Base-by-base conservation (phyloP, 345 rosid species). In the Salix dunnii region DNA sequence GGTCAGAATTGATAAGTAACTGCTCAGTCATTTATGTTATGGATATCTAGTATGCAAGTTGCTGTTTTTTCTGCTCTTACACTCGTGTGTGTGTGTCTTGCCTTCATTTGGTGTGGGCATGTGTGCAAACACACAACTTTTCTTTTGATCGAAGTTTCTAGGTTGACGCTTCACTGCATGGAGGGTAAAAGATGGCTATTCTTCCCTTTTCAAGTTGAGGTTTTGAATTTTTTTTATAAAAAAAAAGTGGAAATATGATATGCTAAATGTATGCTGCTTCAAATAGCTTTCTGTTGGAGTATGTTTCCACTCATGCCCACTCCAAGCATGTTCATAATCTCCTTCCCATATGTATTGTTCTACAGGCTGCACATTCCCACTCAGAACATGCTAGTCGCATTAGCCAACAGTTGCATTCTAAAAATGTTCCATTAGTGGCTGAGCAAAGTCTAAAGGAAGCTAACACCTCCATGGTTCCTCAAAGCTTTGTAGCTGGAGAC, bases 371-470 rank as follows among this genome's bases (percentile, higher is more conserved):
- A 48, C 90, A 79, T 61, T 85, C 89, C 40, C 90, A 80, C 68
- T 87, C 90, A 46, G 93, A 90, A 70, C 86, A 77, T 76, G 84
- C 90, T 3, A 83, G 74, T 71, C 78, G 77, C 74, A 70, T 90
- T 74, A 87, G 87, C 79, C 82, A 78, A 81, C 92, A 84, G 80
- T 84, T 85, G 65, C 84, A 65, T 71, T 68, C 82, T 48, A 83
- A 83, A 74, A 76, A 77, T 75, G 76, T 72, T 14, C 86, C 77
- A 79, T 75, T 84, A 70, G 82, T 78, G 9, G 81, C 77, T 43
- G 87, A 87, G 75, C 85, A 84, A 72, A 84, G 81, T 76, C 78
- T 82, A 36, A 90, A 90, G 81, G 94, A 84, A 74, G 80, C 75
- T 68, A 83, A 63, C 12, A 71, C 81, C 43, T 84, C 86, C 21